Base-by-base conservation (phyloP, 2,329 filamentous ascomycete species). In the Stagonosporopsis vannaccii region DNA sequence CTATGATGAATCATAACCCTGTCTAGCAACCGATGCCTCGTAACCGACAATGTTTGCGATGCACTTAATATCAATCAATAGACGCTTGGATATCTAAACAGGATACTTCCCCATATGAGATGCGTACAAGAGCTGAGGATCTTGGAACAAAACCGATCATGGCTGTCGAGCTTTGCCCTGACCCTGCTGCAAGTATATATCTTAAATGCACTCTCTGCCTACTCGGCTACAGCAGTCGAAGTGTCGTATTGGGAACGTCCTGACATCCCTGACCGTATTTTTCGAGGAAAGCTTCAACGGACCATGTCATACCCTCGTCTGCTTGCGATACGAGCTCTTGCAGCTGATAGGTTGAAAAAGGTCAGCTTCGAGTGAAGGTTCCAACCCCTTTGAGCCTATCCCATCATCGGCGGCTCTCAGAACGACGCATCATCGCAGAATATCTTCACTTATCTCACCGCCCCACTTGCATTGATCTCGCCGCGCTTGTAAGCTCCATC, bases 361-460 rank as follows among this genome's bases (percentile, higher is more conserved):
- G 19, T 12, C 2, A 9, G 7, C 2, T 7, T 33, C 17, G 25
- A 28, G 45, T 55, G 51, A 55, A 40, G n/a, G 12, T 19, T 33
- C 28, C 6, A 37, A 20, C 17, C 11, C 22, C 22, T 17, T n/a
- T 6, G n/a, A 42, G 20, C 35, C 30, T 15, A 9, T 20, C 4
- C 13, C 20, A 8, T 42, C 44, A 55, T 20, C 19, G 36, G 36
- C 22, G 11, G 28, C 32, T 6, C 36, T n/a, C 12, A 33, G 43
- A 12, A 3, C 25, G 15, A 6, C 6, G 3, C 9, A 3, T 17
- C n/a, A 2, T 47, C 7, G 6, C 43, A 19, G 23, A 8, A 33
- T 12, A 8, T 26, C 35, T 56, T 56, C 45, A 50, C 41, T 56
- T 45, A 28, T 39, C 35, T n/a, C 20, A 17, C 13, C 20, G 32